A percentile compares a stretch with the other conserved stretches of the same genome.
Evolutionary conservation across 129 eudicot species (phyloP).

Genomic region (Smallanthus sonchifolius): DNA sequence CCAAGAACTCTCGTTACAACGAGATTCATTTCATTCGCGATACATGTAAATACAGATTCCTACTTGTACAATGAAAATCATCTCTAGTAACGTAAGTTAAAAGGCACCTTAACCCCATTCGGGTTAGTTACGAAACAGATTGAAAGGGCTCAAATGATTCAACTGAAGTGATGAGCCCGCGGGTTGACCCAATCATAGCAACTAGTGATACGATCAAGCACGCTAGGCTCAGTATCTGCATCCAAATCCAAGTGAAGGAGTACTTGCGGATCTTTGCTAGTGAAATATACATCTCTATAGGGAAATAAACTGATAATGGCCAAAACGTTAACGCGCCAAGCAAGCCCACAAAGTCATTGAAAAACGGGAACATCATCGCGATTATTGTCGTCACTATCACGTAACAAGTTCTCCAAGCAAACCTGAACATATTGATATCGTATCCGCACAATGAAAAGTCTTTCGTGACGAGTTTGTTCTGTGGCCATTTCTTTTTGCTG

Average conservation of each 20-base stretch:
- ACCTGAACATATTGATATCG: constrained; percentile 43
- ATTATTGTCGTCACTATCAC: constrained; percentile 46
- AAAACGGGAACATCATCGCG: constrained; percentile 72
- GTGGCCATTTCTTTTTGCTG: constrained; percentile 52
- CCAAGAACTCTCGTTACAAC: not conserved
- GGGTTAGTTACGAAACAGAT: constrained; percentile 13
- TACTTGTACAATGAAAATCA: constrained; percentile 21
- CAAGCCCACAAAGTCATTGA: constrained; percentile 70
- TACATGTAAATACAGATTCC: constrained; percentile 35
- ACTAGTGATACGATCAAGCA: constrained; percentile 54
- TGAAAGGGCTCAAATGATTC: constrained; percentile 8
- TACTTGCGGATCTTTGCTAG: constrained; percentile 38
- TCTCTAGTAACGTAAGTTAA: constrained; percentile 19
- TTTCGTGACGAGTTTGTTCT: constrained; percentile 34
- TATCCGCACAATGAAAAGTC: constrained; percentile 30
- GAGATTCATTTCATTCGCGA: constrained; percentile 20
- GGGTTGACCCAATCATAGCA: constrained; percentile 1
- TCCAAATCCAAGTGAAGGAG: constrained; percentile 53
- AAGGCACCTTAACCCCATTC: not conserved
- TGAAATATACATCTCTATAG: constrained; percentile 64
- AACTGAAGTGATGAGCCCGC: constrained; percentile 9
- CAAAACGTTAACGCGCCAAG: constrained; percentile 68
- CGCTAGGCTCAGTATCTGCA: constrained; percentile 41
- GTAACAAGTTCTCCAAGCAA: constrained; percentile 60
- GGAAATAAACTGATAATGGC: constrained; percentile 82